Evolutionary conservation across 2,329 filamentous ascomycete species (phyloP), one percentile per base, ranked within the genome.

Genomic region (Sporothrix brasiliensis): DNA sequence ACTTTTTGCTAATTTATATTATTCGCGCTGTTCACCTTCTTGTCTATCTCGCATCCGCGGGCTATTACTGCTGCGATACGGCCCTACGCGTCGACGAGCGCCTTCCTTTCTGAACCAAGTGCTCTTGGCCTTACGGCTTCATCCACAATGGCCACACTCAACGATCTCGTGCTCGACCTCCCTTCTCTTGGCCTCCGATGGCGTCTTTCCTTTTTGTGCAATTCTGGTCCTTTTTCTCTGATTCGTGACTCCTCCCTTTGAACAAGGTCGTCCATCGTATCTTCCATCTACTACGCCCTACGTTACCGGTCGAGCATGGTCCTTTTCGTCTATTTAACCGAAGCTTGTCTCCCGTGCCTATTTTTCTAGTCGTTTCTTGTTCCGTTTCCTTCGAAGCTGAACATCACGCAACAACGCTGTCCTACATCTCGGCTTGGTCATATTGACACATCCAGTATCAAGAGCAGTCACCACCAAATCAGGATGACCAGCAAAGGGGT

Each of bases 151-250:
- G 9, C 13, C 11, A 9, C 4, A 44, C 14, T 44, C 14, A 16
- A 44, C 39, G 11, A 24, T n/a, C 58, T 63, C 58, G 58, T 63
- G 58, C 58, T 63, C 14, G n/a, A 27, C 39, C 39, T 21, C 19
- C 19, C 61, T 65, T 65, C 50, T 65, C 61, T 65, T 50, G 61
- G 63, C 41, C 47, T 34, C 49, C 66, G 19, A 69, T 69, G 52
- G 54, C 67, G 56, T 41, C 27, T 63, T 53, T 53, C 53, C 41
- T 11, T 2, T n/a, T 1, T 49, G 6, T 1, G 4, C 1, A n/a
- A 30, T 13, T 16, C 41, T 44, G 11, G 41, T 44, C 19, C 21
- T 41, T 27, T n/a, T 47, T 27, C 14, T 27, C 24, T 47, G 49
- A 2, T 2, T 13, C 16, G n/a, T 44, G n/a, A 4, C 24, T 13